Evolutionary conservation across 2,329 filamentous ascomycete genomes (phyloP).

Genomic region (Aspergillus sp.): DNA sequence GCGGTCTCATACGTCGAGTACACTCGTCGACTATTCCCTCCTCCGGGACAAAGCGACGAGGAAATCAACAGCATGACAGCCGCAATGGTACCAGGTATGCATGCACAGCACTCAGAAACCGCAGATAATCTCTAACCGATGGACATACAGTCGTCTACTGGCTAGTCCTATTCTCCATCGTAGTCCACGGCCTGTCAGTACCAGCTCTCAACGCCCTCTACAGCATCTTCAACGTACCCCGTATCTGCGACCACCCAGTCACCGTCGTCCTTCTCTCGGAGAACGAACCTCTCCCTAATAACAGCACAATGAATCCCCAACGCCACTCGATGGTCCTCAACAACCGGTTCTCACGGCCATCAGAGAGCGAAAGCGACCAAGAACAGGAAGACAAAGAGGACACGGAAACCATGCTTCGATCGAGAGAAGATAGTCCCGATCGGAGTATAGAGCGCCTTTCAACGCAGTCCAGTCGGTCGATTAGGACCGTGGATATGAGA

Average conservation of each 20-base stretch:
- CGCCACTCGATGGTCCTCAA: constrained; percentile 37
- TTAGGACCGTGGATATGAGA: constrained; percentile 8
- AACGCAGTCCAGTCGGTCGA: not conserved
- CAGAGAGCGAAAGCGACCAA: constrained; percentile 11
- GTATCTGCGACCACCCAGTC: constrained; percentile 37
- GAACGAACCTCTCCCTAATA: constrained; percentile 39
- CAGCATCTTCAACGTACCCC: constrained; percentile 31
- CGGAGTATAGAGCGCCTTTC: not conserved
- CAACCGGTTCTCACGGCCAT: constrained; percentile 36
- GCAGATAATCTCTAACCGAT: not conserved
- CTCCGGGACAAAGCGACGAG: constrained; percentile 40
- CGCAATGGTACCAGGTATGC: constrained; percentile 43
- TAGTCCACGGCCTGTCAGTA: constrained; percentile 44
- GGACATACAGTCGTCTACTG: constrained; percentile 47
- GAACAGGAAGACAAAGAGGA: constrained; percentile 8
- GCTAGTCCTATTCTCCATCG: constrained; percentile 46
- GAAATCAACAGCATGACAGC: constrained; percentile 46
- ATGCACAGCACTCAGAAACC: not conserved
- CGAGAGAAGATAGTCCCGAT: constrained; percentile 14
- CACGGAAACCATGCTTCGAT: constrained; percentile 16
- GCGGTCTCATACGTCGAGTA: constrained; percentile 52
- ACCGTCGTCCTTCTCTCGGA: constrained; percentile 37
- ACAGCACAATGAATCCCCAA: constrained; percentile 31
- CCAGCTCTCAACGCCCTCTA: constrained; percentile 39
- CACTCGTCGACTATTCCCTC: constrained; percentile 47